Evolutionary conservation across 768 basidiomycete genomes (phyloP).

Genomic region (Russula sp.): DNA sequence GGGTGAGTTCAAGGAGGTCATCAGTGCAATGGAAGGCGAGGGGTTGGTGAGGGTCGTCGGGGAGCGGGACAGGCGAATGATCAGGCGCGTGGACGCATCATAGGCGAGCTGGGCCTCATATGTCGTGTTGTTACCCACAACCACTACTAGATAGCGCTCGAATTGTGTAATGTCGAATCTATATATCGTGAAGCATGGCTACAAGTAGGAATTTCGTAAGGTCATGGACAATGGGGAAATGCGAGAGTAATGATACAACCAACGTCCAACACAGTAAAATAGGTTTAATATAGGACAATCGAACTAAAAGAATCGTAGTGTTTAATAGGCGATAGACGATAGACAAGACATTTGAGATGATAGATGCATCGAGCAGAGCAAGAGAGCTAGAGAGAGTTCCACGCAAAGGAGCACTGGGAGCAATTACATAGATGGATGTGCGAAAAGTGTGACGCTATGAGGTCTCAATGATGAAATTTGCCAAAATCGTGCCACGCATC

Average conservation of each 20-base stretch:
- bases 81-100: constrained; percentile 53
- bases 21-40: constrained; percentile 75
- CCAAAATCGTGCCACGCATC: constrained; percentile 12
- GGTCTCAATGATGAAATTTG: constrained; percentile 8
- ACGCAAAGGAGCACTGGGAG: neutral
- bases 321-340: neutral
- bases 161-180: neutral
- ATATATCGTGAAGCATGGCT: constrained; percentile 11
- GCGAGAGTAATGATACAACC: constrained; percentile 8
- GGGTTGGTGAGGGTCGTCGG: constrained; percentile 81
- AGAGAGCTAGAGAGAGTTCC: neutral
- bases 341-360: neutral
- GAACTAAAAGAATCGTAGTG: constrained; percentile 1
- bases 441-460: neutral
- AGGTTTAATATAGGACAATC: constrained; percentile 15
- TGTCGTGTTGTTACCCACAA: neutral
- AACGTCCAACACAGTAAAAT: constrained; percentile 14
- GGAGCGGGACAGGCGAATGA: constrained; percentile 77
- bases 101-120: constrained; percentile 5
- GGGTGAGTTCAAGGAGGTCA: constrained; percentile 74
- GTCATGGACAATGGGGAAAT: neutral
- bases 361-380: constrained; percentile 8
- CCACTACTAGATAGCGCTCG: neutral
- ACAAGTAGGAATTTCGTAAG: constrained; percentile 10
- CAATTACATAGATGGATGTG: neutral